Conservation (phyloP, 768 basidiomycete species). For the Hygrocybe punicea region DNA sequence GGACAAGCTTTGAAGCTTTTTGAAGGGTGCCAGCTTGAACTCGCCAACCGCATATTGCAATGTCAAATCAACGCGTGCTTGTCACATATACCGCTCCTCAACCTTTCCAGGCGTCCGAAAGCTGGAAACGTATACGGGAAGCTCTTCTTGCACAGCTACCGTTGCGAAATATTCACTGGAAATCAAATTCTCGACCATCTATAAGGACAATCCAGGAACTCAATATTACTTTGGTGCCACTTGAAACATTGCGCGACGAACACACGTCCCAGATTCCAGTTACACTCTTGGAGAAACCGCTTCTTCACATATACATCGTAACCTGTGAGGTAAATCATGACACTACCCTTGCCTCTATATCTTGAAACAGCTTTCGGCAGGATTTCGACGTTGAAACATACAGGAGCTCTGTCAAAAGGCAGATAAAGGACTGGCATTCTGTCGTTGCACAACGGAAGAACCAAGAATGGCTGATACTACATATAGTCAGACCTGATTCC, state of each 20-base stretch:
- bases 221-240: conserved; percentile 66
- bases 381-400: conserved; percentile 71
- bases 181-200: conserved; percentile 62
- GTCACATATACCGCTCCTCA: conserved; percentile 67
- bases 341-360: neutral
- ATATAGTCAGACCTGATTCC: conserved; percentile 73
- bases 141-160: conserved; percentile 74
- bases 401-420: conserved; percentile 69
- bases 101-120: conserved; percentile 62
- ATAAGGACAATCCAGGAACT: conserved; percentile 88
- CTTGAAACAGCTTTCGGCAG: conserved; percentile 31
- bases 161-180: conserved; percentile 91
- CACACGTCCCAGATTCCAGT: conserved; percentile 70
- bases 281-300: conserved; percentile 78
- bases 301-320: conserved; percentile 83
- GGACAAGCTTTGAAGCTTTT: too few relatives aligned
- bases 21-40: neutral
- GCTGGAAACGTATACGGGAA: conserved; percentile 66
- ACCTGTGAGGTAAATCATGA: conserved; percentile 71
- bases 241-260: conserved; percentile 70
- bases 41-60: neutral
- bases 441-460: conserved; percentile 63
- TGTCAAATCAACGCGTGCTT: conserved; percentile 48
- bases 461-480: conserved; percentile 91
- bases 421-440: conserved; percentile 91